Percentiles rank a stretch among this genome's conserved stretches.
phyloP scores from a whole-genome alignment of 2,329 filamentous ascomycete species.

The Diaporthe sp. region DNA sequence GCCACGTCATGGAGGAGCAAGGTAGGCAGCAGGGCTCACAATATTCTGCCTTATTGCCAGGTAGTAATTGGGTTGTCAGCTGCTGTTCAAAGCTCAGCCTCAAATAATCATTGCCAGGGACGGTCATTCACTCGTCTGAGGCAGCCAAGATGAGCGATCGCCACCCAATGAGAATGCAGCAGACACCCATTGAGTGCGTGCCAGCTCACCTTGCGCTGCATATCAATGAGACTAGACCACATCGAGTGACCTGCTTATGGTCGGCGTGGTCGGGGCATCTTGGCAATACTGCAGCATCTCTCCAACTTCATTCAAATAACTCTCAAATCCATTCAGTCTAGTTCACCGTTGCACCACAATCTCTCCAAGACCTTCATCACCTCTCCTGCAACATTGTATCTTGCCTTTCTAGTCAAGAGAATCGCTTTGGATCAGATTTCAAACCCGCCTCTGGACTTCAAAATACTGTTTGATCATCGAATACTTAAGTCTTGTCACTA shows the following conservation, averaged over 20 bases:
- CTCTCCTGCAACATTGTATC: neutral
- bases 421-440: neutral
- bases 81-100: no score
- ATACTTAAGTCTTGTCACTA: neutral
- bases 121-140: no score
- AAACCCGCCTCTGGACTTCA: neutral
- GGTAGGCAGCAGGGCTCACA: no score
- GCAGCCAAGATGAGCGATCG: no score
- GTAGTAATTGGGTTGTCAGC: no score
- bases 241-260: neutral
- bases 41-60: no score
- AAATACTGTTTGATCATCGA: neutral
- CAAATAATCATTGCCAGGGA: no score
- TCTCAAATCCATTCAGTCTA: neutral
- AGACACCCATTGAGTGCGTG: no score
- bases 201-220: neutral
- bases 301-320: neutral
- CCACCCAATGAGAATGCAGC: no score
- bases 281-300: no score
- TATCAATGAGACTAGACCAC: neutral
- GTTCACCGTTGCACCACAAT: neutral
- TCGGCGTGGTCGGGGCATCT: neutral
- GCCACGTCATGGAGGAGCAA: no score
- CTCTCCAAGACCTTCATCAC: neutral
- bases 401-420: neutral